Evolutionary conservation across 495 filamentous ascomycete species (phyloP).

Genomic region (Umbilicaria muhlenbergii): DNA sequence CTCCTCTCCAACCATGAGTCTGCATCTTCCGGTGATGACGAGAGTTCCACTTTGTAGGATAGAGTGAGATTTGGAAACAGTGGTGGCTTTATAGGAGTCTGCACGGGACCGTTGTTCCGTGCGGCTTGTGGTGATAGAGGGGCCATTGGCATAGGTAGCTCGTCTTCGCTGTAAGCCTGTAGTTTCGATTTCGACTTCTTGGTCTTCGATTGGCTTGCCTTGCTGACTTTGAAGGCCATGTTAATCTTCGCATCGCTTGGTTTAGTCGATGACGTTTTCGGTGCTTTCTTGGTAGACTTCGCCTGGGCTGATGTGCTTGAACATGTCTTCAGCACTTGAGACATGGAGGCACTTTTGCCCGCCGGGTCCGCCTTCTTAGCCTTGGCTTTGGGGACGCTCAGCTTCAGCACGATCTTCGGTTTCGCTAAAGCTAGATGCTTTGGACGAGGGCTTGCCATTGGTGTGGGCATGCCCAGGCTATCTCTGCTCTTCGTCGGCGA

Average conservation of each 20-base stretch:
- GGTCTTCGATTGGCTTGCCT: slow-evolving; percentile 13
- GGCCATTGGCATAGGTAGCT: slow-evolving; percentile 20
- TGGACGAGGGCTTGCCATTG: slow-evolving; percentile 41
- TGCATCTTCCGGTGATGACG: too few species aligned
- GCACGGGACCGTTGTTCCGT: slow-evolving; percentile 24
- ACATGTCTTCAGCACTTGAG: slow-evolving; percentile 14
- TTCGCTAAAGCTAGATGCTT: slow-evolving; percentile 20
- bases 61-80: too few species aligned
- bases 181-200: slow-evolving; percentile 12
- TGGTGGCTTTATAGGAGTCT: too few species aligned
- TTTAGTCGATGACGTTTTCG: slow-evolving; percentile 12
- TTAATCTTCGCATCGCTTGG: slow-evolving; percentile 21
- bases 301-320: slow-evolving; percentile 2
- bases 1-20: too few species aligned
- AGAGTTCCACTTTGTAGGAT: too few species aligned
- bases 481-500: slow-evolving; percentile 24
- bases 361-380: slow-evolving; percentile 15
- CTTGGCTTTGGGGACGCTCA: not conserved
- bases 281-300: slow-evolving; percentile 12
- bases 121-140: slow-evolving; percentile 25
- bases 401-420: slow-evolving; percentile 14
- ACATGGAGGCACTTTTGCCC: slow-evolving; percentile 16
- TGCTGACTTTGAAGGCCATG: slow-evolving; percentile 25
- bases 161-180: slow-evolving; percentile 4
- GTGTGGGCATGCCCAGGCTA: slow-evolving; percentile 44